These are phyloP conservation scores for Grosmannia serpens DNA, from an alignment of 2,329 filamentous ascomycete genomes.

Conservation along the genomic window DNA sequence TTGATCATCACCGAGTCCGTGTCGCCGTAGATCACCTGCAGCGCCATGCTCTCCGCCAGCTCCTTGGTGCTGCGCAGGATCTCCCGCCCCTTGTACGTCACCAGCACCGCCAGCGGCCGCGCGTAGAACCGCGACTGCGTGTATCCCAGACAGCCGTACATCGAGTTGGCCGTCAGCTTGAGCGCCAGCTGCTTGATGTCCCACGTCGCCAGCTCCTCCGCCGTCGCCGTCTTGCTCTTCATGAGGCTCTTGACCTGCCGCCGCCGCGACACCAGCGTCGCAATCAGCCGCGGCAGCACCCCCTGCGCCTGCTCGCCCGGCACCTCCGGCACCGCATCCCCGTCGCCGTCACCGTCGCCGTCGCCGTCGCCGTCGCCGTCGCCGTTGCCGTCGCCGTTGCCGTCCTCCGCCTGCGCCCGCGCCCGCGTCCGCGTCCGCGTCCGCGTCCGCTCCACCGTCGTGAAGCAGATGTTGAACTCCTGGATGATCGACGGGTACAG, in stretches of 20 bases:
- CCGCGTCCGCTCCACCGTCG: slow-evolving; percentile 76
- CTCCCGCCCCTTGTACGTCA: slow-evolving; percentile 93
- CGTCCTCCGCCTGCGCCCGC: neutral
- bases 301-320: slow-evolving; percentile 68
- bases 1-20: slow-evolving; percentile 99
- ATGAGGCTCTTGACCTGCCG: slow-evolving; percentile 91
- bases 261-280: slow-evolving; percentile 78
- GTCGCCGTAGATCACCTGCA: slow-evolving; percentile 97
- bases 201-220: slow-evolving; percentile 85
- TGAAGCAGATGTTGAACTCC: slow-evolving; percentile 99
- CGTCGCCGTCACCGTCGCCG: no score
- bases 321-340: slow-evolving; percentile 60
- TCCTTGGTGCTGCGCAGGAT: slow-evolving; percentile 95
- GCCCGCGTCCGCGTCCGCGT: no score
- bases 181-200: slow-evolving; percentile 95
- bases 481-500: slow-evolving; percentile 98
- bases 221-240: slow-evolving; percentile 81
- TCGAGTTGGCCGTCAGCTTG: slow-evolving; percentile 96
- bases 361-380: no score
- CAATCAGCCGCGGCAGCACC: slow-evolving; percentile 81
- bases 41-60: slow-evolving; percentile 77
- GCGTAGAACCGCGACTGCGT: slow-evolving; percentile 96
- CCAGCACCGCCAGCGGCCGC: slow-evolving; percentile 85
- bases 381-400: neutral
- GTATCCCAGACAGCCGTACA: slow-evolving; percentile 98